phyloP scores from a whole-genome alignment of 805 yeast genomes.

The Suhomyces sp. region DNA sequence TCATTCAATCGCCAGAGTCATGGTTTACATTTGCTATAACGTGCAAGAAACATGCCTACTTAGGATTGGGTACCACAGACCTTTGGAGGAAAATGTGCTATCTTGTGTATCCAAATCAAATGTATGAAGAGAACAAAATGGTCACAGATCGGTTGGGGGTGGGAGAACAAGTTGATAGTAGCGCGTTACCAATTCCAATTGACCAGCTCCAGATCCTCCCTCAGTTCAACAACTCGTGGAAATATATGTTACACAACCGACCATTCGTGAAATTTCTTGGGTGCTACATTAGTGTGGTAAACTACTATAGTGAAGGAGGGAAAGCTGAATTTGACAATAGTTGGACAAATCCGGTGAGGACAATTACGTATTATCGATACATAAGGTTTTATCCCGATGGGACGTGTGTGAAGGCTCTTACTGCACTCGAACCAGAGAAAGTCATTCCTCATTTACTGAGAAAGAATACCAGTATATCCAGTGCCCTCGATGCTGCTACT shows the following conservation, averaged over 20 bases:
- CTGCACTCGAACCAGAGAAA: slow-evolving; percentile 67
- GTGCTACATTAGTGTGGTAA: slow-evolving; percentile 79
- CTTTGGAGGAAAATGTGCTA: slow-evolving; percentile 53
- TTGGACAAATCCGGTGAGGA: slow-evolving; percentile 73
- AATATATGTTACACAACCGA: slow-evolving; percentile 55
- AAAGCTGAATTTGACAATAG: slow-evolving; percentile 61
- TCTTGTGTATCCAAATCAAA: slow-evolving; percentile 53
- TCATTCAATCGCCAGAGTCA: slow-evolving; percentile 52
- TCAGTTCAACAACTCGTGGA: slow-evolving; percentile 38
- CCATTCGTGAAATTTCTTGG: slow-evolving; percentile 84
- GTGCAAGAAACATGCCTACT: slow-evolving; percentile 54
- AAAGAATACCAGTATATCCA: slow-evolving; percentile 18
- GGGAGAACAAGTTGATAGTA: slow-evolving; percentile 37
- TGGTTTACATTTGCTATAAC: slow-evolving; percentile 64
- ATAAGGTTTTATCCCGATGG: slow-evolving; percentile 81
- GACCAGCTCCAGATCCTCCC: slow-evolving; percentile 31
- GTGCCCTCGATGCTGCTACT: slow-evolving; percentile 19
- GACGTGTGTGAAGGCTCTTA: slow-evolving; percentile 62
- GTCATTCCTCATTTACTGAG: slow-evolving; percentile 60
- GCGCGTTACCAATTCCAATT: slow-evolving; percentile 30
- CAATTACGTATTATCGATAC: slow-evolving; percentile 87
- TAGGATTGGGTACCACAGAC: slow-evolving; percentile 53
- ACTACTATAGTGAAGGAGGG: slow-evolving; percentile 82
- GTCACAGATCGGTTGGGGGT: slow-evolving; percentile 34
- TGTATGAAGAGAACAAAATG: slow-evolving; percentile 46